These are phyloP conservation scores for Hippophae gyantsensis DNA, from an alignment of 306 rosid genomes.

Conservation along the genomic window DNA sequence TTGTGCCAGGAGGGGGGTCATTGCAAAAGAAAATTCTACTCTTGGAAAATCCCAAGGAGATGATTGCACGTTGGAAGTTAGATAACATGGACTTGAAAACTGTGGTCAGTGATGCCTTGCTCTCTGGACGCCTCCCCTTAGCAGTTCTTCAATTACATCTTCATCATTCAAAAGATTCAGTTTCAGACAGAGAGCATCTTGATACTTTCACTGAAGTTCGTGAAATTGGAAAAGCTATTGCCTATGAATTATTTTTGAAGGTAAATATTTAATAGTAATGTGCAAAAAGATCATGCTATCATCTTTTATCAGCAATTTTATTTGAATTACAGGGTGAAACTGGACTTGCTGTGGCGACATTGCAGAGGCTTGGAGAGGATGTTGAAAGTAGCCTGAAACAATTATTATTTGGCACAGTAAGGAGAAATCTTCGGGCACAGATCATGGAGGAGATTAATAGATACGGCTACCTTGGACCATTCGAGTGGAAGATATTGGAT, in stretches of 20 bases:
- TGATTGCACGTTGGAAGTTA: constrained; percentile 94
- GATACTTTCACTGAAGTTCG: constrained; percentile 85
- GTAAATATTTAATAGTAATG: constrained; percentile 33
- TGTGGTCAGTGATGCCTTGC: constrained; percentile 87
- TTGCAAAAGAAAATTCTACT: constrained; percentile 43
- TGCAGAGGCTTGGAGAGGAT: constrained; percentile 92
- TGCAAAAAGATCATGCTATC: constrained; percentile 6
- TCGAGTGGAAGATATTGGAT: constrained; percentile 80
- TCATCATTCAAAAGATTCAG: constrained; percentile 51
- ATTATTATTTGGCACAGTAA: constrained; percentile 76
- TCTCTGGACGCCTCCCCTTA: constrained; percentile 92
- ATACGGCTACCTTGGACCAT: constrained; percentile 75
- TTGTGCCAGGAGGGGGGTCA: constrained; percentile 34
- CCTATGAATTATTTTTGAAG: constrained; percentile 93
- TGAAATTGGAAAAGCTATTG: constrained; percentile 92
- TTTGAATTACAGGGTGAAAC: constrained; percentile 75
- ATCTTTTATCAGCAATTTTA: constrained; percentile 10
- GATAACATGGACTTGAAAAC: constrained; percentile 74
- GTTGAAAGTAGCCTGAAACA: constrained; percentile 79
- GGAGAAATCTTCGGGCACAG: constrained; percentile 69
- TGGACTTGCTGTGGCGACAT: constrained; percentile 82
- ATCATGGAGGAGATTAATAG: constrained; percentile 71
- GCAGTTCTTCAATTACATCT: constrained; percentile 97
- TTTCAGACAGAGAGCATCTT: constrained; percentile 53
- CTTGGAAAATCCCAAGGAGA: constrained; percentile 75